A percentile compares a stretch with the other conserved stretches of the same genome.
These are phyloP conservation scores for Zhuliangozyma parablackwelliae DNA, from an alignment of 1,139 yeast genomes.

Conservation along the genomic window DNA sequence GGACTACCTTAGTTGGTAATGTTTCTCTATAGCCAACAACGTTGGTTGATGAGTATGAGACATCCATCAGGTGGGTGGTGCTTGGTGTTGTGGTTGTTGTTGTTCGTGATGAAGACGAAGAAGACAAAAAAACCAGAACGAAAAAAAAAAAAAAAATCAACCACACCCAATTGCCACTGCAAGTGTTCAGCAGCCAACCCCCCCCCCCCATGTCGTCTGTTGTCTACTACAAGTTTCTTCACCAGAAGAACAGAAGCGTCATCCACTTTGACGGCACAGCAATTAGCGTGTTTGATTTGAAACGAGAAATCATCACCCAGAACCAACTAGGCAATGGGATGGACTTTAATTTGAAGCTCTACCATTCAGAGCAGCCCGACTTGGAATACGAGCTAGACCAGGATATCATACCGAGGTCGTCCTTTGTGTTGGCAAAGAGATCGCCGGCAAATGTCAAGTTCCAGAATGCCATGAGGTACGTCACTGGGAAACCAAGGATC, in stretches of 20 bases:
- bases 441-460: constrained; percentile 64
- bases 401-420: constrained; percentile 86
- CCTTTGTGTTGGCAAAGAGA: constrained; percentile 76
- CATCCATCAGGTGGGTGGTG: constrained; percentile 6
- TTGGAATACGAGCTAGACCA: constrained; percentile 80
- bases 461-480: constrained; percentile 70
- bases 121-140: background rate
- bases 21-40: constrained; percentile 23
- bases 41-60: constrained; percentile 16
- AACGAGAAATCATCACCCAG: constrained; percentile 79
- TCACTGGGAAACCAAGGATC: constrained; percentile 76
- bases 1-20: constrained; percentile 17
- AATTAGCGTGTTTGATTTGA: constrained; percentile 87
- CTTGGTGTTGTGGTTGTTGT: background rate
- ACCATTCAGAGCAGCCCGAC: constrained; percentile 64
- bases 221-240: constrained; percentile 80
- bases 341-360: constrained; percentile 74
- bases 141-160: background rate
- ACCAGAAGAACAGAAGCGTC: constrained; percentile 77
- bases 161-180: background rate
- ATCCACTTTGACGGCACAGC: constrained; percentile 95
- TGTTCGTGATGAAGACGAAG: no score
- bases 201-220: constrained; percentile 69
- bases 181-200: background rate
- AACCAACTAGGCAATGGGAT: constrained; percentile 81